These are phyloP conservation scores for Piper betle DNA, from an alignment of 164 flowering plant species.

Conservation along the genomic window DNA sequence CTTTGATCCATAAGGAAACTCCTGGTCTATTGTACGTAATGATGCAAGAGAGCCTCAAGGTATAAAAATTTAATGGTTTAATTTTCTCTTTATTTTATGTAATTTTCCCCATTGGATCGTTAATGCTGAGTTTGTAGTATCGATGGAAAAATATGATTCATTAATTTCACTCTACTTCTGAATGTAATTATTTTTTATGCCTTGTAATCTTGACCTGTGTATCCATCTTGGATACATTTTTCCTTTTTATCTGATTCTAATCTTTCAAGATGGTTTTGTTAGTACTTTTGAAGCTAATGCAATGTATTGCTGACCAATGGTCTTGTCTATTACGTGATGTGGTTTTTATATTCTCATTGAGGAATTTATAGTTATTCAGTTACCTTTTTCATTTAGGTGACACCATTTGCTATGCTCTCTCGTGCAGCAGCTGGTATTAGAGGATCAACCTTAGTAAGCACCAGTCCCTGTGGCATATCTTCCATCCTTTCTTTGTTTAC, in stretches of 20 bases:
- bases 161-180: not conserved
- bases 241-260: too few relatives aligned
- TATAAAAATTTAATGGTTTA: slow-evolving; percentile 10
- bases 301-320: not conserved
- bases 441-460: slow-evolving; percentile 77
- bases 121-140: too few relatives aligned
- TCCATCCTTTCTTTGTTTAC: not conserved
- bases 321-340: not conserved
- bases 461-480: not conserved
- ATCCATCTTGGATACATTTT: too few relatives aligned
- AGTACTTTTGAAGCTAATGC: not conserved
- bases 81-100: not conserved
- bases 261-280: too few relatives aligned
- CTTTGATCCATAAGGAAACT: slow-evolving; percentile 76
- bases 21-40: slow-evolving; percentile 86
- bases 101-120: not conserved
- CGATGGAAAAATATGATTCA: not conserved
- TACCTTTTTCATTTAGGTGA: slow-evolving; percentile 40
- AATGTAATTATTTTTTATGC: too few relatives aligned
- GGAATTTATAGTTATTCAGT: not conserved
- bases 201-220: too few relatives aligned
- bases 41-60: slow-evolving; percentile 97
- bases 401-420: slow-evolving; percentile 95
- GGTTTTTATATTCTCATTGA: not conserved
- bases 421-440: slow-evolving; percentile 93